Base-by-base conservation (phyloP, 345 rosid species). In the Hibiscus tridactylites region DNA sequence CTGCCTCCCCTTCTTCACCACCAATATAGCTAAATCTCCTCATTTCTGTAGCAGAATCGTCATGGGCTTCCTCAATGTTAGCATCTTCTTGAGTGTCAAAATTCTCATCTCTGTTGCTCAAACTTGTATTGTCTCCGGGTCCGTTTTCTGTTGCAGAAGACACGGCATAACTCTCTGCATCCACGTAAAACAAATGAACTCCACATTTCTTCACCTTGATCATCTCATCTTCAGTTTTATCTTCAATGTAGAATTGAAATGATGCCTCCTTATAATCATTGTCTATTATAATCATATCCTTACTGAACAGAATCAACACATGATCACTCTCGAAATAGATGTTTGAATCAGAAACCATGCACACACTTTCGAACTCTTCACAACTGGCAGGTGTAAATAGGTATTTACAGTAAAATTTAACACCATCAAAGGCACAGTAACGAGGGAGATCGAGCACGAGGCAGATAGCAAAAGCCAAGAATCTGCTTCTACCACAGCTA, bases 361-460 rank as follows among this genome's bases (percentile, higher is more conserved):
- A 11, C 50, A 0, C 0, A 2, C 49, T 10, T 46, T 1, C 10
- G 13, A 46, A 10, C 49, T 9, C 5, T 10, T 46, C 0, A 4
- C 19, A 1, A 50, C 1, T 15, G 1, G 6, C 6, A 5, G 17
- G 1, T 50, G 1, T 50, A 19, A 50, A 6, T 13, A 0, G 17
- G 19, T 1, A 15, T 16, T 13, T 1, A 50, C 56, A 50, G 2
- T 13, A 3, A 15, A 50, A 3, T 16, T 2, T 2, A 50, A 4
- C 1, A 4, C 1, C 3, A 6, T 0, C 0, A 0, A 35, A 0
- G 5, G 0, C 0, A 4, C 1, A 0, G 1, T 0, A 1, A 0
- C 0, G 19, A 3, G n/a, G 3, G 56, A 16, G 7, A 16, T 50
- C 6, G 7, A 3, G 7, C 53, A 49, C 53, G 13, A 49, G n/a